phyloP scores from a whole-genome alignment of 352 stramenopile species.

The Phytophthora sp. region DNA sequence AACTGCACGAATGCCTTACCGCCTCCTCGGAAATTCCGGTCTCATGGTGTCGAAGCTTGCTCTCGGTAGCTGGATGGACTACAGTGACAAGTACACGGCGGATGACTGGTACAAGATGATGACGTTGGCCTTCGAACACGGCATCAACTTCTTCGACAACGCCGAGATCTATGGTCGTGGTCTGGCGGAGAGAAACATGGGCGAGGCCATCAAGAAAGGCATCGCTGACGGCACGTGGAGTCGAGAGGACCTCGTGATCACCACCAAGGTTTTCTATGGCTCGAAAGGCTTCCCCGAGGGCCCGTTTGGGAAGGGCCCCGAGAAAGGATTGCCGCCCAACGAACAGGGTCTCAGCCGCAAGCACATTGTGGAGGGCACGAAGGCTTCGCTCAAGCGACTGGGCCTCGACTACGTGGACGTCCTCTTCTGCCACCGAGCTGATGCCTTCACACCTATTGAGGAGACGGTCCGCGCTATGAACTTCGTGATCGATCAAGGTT shows the following conservation, averaged over 20 bases:
- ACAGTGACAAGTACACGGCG: conserved; percentile 22
- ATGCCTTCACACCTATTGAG: conserved; percentile 43
- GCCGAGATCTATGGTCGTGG: conserved; percentile 39
- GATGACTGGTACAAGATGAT: conserved; percentile 37
- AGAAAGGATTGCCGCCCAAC: too few relatives aligned
- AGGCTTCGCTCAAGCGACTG: conserved; percentile 36
- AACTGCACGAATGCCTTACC: conserved; percentile 44
- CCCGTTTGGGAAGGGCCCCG: background rate
- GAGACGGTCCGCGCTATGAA: conserved; percentile 61
- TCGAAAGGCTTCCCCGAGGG: conserved; percentile 9
- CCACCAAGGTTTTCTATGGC: conserved; percentile 53
- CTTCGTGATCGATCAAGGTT: conserved; percentile 48
- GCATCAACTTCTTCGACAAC: conserved; percentile 61
- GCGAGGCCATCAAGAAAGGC: conserved; percentile 36
- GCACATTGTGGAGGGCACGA: conserved; percentile 57
- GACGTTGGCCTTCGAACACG: conserved; percentile 29
- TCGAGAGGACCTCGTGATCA: conserved; percentile 51
- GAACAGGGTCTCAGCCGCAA: conserved; percentile 42
- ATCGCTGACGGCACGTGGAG: conserved; percentile 27
- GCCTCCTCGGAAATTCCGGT: conserved; percentile 32
- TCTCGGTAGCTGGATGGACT: conserved; percentile 34
- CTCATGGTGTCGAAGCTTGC: conserved; percentile 32
- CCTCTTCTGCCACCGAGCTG: conserved; percentile 41
- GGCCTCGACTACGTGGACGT: conserved; percentile 47
- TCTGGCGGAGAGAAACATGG: conserved; percentile 36